Conservation (phyloP, 139 green algal genomes). For the Limnomonas spitsbergensis region DNA sequence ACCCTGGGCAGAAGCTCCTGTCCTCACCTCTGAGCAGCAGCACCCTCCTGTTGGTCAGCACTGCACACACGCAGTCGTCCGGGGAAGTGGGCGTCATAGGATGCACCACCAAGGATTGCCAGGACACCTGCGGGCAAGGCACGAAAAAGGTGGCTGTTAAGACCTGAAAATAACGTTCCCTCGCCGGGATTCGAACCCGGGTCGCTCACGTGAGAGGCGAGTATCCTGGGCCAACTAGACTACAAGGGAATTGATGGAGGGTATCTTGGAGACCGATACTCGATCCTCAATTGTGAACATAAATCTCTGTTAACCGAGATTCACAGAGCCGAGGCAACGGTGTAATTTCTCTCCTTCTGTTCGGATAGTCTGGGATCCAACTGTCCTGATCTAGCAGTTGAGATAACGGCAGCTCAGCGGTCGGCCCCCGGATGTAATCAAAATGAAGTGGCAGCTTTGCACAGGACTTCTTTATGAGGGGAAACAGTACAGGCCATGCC, state of each 20-base stretch:
- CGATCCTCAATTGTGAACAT: slow-evolving; percentile 24
- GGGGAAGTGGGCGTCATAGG: not conserved
- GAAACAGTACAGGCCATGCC: too few relatives aligned
- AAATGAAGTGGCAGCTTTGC: too few relatives aligned
- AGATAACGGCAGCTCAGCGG: too few relatives aligned
- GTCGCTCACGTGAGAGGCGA: slow-evolving; percentile 6
- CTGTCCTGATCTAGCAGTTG: too few relatives aligned
- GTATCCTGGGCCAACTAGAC: slow-evolving; percentile 4
- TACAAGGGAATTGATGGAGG: not conserved
- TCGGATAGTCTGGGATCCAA: too few relatives aligned
- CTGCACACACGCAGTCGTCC: slow-evolving; percentile 25
- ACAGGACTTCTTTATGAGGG: too few relatives aligned
- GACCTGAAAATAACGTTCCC: not conserved
- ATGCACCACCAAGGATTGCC: slow-evolving; percentile 20
- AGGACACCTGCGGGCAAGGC: slow-evolving; percentile 24
- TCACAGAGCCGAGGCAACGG: too few relatives aligned
- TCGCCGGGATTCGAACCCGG: not conserved
- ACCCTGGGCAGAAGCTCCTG: too few relatives aligned
- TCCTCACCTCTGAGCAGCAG: slow-evolving; percentile 37
- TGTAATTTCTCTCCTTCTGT: too few relatives aligned
- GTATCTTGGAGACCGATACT: too few relatives aligned
- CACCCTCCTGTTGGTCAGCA: slow-evolving; percentile 48
- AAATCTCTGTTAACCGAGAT: too few relatives aligned
- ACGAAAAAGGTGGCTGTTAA: not conserved
- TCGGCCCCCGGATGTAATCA: too few relatives aligned